Conservation (phyloP, 164 flowering plant genomes). For the Dillenia turbinata region DNA sequence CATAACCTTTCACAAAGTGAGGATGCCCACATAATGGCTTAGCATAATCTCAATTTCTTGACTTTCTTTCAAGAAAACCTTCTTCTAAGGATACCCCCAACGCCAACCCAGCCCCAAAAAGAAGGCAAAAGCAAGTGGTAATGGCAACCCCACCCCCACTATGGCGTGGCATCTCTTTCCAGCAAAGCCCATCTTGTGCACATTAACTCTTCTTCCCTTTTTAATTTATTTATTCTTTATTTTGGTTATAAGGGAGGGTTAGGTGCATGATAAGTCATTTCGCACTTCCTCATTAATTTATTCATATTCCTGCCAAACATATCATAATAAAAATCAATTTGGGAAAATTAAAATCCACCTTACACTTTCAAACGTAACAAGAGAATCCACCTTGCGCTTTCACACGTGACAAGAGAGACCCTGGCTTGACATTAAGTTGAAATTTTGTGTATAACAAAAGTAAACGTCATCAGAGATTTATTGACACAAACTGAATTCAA, state of each 20-base stretch:
- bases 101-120: not conserved
- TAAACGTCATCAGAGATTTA: too few relatives aligned
- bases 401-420: not conserved
- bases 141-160: conserved; percentile 28
- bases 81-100: too few relatives aligned
- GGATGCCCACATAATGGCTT: not conserved
- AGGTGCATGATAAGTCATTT: not conserved
- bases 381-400: not conserved
- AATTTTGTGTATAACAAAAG: too few relatives aligned
- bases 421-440: too few relatives aligned
- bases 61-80: not conserved
- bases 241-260: not conserved
- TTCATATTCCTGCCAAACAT: not conserved
- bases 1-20: too few relatives aligned
- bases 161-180: conserved; percentile 7
- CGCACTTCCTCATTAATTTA: not conserved
- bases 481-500: too few relatives aligned
- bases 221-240: conserved; percentile 6
- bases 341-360: not conserved
- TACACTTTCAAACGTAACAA: not conserved
- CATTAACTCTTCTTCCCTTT: conserved; percentile 26
- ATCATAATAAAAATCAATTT: not conserved
- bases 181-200: conserved; percentile 20
- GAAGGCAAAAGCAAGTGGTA: not conserved
- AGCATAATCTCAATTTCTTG: not conserved